Conservation (phyloP, 345 rosid genomes). For the Draba incana region DNA sequence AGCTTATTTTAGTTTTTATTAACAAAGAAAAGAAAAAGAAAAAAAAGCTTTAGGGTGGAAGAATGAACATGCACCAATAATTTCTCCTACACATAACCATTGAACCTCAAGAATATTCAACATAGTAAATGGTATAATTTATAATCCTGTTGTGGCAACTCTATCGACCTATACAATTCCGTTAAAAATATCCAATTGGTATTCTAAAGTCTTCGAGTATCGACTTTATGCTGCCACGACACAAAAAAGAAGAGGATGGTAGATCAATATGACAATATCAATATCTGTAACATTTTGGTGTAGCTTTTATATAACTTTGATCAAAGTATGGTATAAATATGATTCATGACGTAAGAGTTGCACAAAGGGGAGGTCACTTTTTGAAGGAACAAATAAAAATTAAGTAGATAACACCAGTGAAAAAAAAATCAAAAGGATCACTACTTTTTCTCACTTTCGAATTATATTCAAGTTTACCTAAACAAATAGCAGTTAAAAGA, state of each 20-base stretch:
- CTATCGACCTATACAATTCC: too few relatives aligned
- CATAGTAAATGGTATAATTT: too few relatives aligned
- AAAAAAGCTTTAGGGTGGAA: too few relatives aligned
- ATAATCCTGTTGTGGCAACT: too few relatives aligned
- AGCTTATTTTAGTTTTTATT: too few relatives aligned
- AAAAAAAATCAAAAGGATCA: neutral
- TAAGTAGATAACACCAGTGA: constrained; percentile 14
- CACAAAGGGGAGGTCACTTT: constrained; percentile 21
- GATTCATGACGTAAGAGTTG: constrained; percentile 25
- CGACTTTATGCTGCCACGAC: constrained; percentile 15
- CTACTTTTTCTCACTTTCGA: neutral
- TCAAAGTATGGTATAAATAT: constrained; percentile 7
- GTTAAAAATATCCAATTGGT: neutral
- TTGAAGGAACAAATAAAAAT: constrained; percentile 18
- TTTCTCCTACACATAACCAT: too few relatives aligned
- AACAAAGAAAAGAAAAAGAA: too few relatives aligned
- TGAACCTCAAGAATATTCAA: too few relatives aligned
- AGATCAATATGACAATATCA: constrained; percentile 8
- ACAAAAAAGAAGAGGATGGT: neutral
- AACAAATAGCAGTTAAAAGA: constrained; percentile 18
- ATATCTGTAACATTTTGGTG: constrained; percentile 3
- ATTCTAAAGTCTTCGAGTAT: constrained; percentile 20
- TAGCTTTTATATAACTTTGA: neutral
- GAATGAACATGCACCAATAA: too few relatives aligned
- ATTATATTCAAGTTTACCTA: constrained; percentile 22